Conservation (phyloP, 1,139 yeast genomes). For the Zygoascus sp. region DNA sequence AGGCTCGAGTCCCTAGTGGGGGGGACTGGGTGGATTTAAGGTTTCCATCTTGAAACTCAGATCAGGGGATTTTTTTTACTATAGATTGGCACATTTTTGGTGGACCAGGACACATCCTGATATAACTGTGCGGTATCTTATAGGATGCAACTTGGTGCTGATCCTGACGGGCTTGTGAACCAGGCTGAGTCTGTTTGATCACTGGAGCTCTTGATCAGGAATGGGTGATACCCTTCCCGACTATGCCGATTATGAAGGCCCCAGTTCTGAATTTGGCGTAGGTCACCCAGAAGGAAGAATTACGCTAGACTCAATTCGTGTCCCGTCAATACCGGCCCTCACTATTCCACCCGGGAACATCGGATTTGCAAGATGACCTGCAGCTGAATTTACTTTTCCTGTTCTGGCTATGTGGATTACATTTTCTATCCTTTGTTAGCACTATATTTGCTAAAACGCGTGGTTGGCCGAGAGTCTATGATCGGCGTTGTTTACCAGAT, state of each 20-base stretch:
- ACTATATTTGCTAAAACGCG: not conserved
- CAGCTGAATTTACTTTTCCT: not conserved
- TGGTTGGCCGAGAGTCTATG: not conserved
- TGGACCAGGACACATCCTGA: conserved; percentile 29
- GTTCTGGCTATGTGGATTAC: no score
- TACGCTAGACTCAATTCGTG: conserved; percentile 28
- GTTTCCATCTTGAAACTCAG: not conserved
- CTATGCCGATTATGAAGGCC: conserved; percentile 31
- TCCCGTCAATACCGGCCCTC: no score
- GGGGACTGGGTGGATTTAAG: not conserved
- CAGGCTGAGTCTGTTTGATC: conserved; percentile 1
- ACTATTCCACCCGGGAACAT: no score
- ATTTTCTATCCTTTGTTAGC: no score
- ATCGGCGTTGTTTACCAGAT: not conserved
- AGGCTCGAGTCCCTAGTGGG: not conserved
- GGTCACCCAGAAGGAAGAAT: conserved; percentile 26
- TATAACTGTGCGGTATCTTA: conserved; percentile 32
- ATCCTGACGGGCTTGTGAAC: not conserved
- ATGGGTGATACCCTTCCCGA: conserved; percentile 21
- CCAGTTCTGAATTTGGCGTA: conserved; percentile 24
- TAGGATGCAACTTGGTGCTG: conserved; percentile 18
- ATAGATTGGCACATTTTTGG: conserved; percentile 29
- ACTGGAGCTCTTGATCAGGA: conserved; percentile 16
- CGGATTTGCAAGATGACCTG: no score
- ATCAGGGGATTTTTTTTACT: no score